Evolutionary conservation across 306 rosid species (phyloP), one percentile per base, ranked within the genome.

Genomic region (Spatholobus suberectus): DNA sequence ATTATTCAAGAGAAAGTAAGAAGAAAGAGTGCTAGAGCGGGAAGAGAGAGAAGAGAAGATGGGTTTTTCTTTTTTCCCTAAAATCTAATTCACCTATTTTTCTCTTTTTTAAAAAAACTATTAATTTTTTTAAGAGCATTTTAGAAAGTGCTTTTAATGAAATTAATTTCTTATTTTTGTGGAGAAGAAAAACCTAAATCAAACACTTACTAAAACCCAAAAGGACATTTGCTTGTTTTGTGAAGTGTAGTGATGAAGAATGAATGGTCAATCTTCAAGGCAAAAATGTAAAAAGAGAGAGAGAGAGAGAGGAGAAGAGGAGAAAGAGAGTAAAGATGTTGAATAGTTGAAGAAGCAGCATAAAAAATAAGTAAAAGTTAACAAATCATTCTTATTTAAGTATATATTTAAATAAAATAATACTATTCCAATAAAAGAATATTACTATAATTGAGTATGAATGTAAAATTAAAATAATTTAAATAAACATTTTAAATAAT

Each of bases 161-260:
- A n/a, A n/a, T n/a, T n/a, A n/a, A n/a, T 18, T 55, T 21, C 29
- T 8, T 13, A 5, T 8, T 5, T 21, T 55, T 55, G 7, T 6
- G 7, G 11, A 49, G 3, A n/a, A 52, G 24, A 6, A 4, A 17
- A 52, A 52, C 59, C 3, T 18, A 49, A 49, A 49, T 52, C 9
- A 52, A 18, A 18, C 59, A 18, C 59, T 52, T 52, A 52, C 24
- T 52, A n/a, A 52, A 37, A 37, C 47, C 1, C 8, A 41, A n/a
- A 41, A 55, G 69, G 40, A 23, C 11, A 75, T 20, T 34, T 75
- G 54, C 65, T 32, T 21, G 54, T 75, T 75, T 21, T 27, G 68
- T 54, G 76, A 27, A 17, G 44, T 20, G 49, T 0, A 9, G 18
- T 32, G 66, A 21, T 57, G 65, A n/a, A 54, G 3, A 54, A 20